Evolutionary conservation across 139 green algal species (phyloP).

Genomic region (Haematococcus lacustris): DNA sequence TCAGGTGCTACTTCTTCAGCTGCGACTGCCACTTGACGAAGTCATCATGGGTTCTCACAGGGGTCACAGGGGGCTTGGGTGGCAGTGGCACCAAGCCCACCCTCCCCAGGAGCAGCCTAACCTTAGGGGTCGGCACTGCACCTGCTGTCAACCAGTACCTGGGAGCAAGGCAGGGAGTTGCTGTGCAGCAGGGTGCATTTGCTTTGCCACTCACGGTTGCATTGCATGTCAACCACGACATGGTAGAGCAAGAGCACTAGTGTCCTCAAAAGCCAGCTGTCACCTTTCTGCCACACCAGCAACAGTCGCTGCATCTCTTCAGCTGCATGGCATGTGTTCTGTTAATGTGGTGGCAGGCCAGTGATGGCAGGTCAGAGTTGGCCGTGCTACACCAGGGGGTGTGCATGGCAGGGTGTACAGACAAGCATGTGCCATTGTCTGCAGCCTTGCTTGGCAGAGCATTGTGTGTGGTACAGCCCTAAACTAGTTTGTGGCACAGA

Average conservation of each 20-base stretch:
- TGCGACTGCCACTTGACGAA: slow-evolving; percentile 22
- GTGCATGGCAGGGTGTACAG: not conserved
- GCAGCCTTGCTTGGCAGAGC: not conserved
- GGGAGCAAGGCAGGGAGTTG: not conserved
- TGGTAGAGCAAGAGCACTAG: too few relatives aligned
- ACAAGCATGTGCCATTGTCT: not conserved
- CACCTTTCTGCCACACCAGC: too few relatives aligned
- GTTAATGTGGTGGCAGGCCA: too few relatives aligned
- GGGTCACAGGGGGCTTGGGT: slow-evolving; percentile 19
- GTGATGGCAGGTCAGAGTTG: too few relatives aligned
- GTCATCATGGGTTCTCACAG: not conserved
- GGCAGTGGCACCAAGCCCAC: slow-evolving; percentile 59
- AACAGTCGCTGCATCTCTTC: too few relatives aligned
- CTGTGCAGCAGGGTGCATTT: not conserved
- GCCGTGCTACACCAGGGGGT: not conserved
- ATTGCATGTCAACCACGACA: too few relatives aligned
- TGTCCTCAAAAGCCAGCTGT: too few relatives aligned
- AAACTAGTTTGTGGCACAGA: too few relatives aligned
- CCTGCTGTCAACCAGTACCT: slow-evolving; percentile 83
- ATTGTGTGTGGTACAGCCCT: too few relatives aligned
- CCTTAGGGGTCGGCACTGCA: slow-evolving; percentile 68
- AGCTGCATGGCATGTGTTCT: too few relatives aligned
- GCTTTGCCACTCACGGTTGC: too few relatives aligned
- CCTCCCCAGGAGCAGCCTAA: slow-evolving; percentile 59
- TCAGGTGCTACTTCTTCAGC: slow-evolving; percentile 1